Evolutionary conservation across 495 filamentous ascomycete genomes (phyloP).

Genomic region (Oidiodendron maius): DNA sequence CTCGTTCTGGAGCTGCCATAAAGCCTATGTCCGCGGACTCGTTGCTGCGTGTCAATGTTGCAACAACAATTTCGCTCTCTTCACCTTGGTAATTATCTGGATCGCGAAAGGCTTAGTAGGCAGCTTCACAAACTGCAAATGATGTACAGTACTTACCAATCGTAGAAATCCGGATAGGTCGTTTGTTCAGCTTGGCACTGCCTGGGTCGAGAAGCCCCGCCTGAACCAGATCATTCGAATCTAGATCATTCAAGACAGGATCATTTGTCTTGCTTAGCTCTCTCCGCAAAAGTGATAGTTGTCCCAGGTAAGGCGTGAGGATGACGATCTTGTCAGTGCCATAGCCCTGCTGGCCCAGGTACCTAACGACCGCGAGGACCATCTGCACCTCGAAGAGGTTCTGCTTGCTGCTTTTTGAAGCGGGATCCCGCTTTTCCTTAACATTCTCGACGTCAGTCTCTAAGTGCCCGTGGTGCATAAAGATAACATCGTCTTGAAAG

Average conservation of each 20-base stretch:
- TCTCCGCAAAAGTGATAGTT: conserved; percentile 53
- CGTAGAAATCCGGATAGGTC: conserved; percentile 54
- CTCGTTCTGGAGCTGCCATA: conserved; percentile 59
- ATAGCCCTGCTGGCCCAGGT: conserved; percentile 75
- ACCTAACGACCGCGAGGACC: conserved; percentile 60
- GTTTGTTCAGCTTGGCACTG: conserved; percentile 44
- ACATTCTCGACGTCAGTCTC: conserved; percentile 41
- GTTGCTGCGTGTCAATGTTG: conserved; percentile 63
- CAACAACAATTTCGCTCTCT: conserved; percentile 71
- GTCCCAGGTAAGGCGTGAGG: conserved; percentile 70
- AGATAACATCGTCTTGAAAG: conserved; percentile 56
- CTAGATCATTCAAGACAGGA: conserved; percentile 62
- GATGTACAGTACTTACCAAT: conserved; percentile 41
- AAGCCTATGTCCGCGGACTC: conserved; percentile 61
- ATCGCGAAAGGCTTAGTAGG: too few species aligned
- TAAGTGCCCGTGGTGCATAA: conserved; percentile 53
- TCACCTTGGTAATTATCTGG: conserved; percentile 79
- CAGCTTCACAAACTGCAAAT: conserved; percentile 1
- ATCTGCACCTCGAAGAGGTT: conserved; percentile 67
- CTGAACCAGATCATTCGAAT: conserved; percentile 58
- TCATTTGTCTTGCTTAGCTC: conserved; percentile 46
- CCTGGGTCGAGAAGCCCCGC: conserved; percentile 56
- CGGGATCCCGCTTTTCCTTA: conserved; percentile 43
- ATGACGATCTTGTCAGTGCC: conserved; percentile 59
- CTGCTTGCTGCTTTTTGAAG: conserved; percentile 40